Evolutionary conservation across 306 rosid genomes (phyloP).

Genomic region (Lathyrus sativus): DNA sequence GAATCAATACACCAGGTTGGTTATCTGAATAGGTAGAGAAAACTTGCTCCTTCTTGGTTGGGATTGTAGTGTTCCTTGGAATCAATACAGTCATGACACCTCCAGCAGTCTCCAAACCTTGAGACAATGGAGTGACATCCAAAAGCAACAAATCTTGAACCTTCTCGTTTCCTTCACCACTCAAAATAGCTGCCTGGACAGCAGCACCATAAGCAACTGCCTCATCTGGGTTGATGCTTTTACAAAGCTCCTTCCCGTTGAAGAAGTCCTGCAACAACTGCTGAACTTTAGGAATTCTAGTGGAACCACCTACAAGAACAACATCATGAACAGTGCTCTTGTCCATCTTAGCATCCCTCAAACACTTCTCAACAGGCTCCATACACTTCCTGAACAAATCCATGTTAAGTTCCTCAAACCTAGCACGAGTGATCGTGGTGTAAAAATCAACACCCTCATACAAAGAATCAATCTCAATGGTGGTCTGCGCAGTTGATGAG

Average conservation of each 20-base stretch:
- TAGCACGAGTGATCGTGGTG: constrained; percentile 67
- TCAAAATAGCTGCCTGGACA: constrained; percentile 75
- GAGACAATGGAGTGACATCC: constrained; percentile 73
- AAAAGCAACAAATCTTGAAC: constrained; percentile 72
- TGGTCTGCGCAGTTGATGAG: constrained; percentile 73
- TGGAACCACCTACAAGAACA: constrained; percentile 84
- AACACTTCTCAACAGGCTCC: constrained; percentile 82
- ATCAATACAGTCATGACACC: constrained; percentile 79
- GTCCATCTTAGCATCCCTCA: constrained; percentile 81
- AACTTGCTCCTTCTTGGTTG: constrained; percentile 74
- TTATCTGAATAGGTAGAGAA: constrained; percentile 76
- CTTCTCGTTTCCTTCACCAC: constrained; percentile 77
- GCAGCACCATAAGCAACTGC: constrained; percentile 85
- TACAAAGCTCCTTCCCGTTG: constrained; percentile 75
- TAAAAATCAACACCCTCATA: constrained; percentile 77
- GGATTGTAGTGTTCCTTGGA: constrained; percentile 73
- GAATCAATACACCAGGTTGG: constrained; percentile 79
- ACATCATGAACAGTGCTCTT: constrained; percentile 71
- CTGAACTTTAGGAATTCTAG: constrained; percentile 80
- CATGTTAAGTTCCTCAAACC: constrained; percentile 83
- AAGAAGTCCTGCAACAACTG: constrained; percentile 77
- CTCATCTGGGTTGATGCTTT: constrained; percentile 76
- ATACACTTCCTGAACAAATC: constrained; percentile 73
- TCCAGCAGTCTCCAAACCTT: constrained; percentile 74
- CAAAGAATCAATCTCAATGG: constrained; percentile 76